Base-by-base conservation (phyloP, 176 grass and related monocot species). In the Poa annua region DNA sequence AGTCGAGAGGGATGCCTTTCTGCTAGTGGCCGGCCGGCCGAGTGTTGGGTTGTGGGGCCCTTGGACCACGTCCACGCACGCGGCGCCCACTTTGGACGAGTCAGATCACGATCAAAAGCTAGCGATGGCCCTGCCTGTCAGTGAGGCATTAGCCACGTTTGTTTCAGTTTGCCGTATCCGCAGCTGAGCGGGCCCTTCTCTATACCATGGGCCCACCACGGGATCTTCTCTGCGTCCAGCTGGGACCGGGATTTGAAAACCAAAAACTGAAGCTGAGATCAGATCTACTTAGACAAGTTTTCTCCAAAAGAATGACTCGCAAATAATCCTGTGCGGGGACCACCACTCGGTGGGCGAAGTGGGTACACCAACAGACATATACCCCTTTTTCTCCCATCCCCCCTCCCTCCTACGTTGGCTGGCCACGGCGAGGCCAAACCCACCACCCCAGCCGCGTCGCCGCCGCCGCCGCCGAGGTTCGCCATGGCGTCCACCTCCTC, bases 311-410 rank as follows among this genome's bases (percentile, higher is more conserved):
- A 47, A 47, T 12, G 11, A 14, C 11, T 14, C 47, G 47, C 48
- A 50, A 14, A 50, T 15, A 50, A 64, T 64, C 51, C 13, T 0
- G 10, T 5, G 77, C 33, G 25, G 70, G 86, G 9, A 32, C 86
- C 81, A 52, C 51, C 11, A 0, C 29, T 3, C 7, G 0, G 66
- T 77, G 64, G 35, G 73, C 7, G 64, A 81, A 65, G 88, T 83
- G 74, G 88, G 64, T 83, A 66, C 57, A 86, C 84, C 84, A 85
- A 15, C 63, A 41, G 24, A 20, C 61, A 49, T 56, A 62, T 32
- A 12, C 7, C 50, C 3, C 22, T 25, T 38, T 53, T 24, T 65
- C 77, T 32, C 45, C 45, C 4, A 17, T 29, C 20, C 19, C 10
- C 32, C 32, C 53, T 22, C 26, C 26, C 53, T 16, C 29, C 42